These are phyloP conservation scores for Fusarium redolens DNA, from an alignment of 2,329 filamentous ascomycete species.

Conservation along the genomic window DNA sequence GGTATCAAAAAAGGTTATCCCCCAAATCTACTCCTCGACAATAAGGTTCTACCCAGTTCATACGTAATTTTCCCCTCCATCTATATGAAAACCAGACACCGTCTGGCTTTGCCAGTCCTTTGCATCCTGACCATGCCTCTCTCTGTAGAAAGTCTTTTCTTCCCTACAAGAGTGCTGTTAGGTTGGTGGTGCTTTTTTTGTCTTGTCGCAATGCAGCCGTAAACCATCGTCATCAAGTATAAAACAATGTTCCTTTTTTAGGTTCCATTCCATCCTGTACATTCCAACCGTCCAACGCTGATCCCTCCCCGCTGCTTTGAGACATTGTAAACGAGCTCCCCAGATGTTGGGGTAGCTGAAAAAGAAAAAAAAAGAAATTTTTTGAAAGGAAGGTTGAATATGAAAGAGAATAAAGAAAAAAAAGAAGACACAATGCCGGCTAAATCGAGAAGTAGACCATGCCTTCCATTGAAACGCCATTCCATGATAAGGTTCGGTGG, in stretches of 20 bases:
- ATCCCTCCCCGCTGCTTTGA: constrained; percentile 32
- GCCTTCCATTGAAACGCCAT: constrained; percentile 44
- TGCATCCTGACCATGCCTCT: constrained; percentile 13
- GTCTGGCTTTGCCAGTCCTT: constrained; percentile 23
- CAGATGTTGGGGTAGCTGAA: constrained; percentile 13
- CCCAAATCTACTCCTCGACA: constrained; percentile 38
- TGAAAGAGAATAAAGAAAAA: constrained; percentile 28
- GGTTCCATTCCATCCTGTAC: constrained; percentile 40
- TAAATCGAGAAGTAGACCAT: constrained; percentile 40
- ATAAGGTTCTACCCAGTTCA: constrained; percentile 41
- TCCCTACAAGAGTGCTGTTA: constrained; percentile 10
- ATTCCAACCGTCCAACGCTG: constrained; percentile 39
- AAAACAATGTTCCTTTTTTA: constrained; percentile 44
- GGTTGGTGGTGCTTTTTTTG: constrained; percentile 39
- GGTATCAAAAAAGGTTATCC: constrained; percentile 38
- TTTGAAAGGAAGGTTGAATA: constrained; percentile 12
- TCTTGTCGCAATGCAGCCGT: constrained; percentile 47
- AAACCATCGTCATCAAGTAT: constrained; percentile 46
- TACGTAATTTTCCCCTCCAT: constrained; percentile 38
- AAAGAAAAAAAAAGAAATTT: constrained; percentile 21
- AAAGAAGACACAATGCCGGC: constrained; percentile 42
- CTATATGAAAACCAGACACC: constrained; percentile 39
- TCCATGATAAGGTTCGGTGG: constrained; percentile 41
- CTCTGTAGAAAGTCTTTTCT: constrained; percentile 11
- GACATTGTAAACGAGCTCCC: constrained; percentile 33